Percentiles rank a stretch among this genome's conserved stretches.
Conservation (phyloP, 2,329 filamentous ascomycete species). For the Coleophoma eucalyptorum region DNA sequence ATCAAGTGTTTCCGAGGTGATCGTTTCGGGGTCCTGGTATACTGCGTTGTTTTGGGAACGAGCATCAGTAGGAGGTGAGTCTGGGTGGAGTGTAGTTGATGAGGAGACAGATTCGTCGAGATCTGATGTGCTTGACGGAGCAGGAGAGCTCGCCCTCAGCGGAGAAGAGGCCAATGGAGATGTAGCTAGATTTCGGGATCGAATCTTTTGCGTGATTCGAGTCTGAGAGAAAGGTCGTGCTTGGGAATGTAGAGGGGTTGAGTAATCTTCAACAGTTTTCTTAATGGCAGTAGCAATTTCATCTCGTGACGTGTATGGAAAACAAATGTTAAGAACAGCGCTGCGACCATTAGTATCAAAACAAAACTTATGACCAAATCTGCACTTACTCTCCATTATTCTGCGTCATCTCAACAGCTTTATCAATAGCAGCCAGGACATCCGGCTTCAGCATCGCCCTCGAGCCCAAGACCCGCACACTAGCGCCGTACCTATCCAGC, state of each 20-base stretch:
- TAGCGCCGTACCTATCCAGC: slow-evolving; percentile 86
- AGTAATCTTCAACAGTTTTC: slow-evolving; percentile 83
- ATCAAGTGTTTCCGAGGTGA: slow-evolving; percentile 77
- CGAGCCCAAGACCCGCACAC: slow-evolving; percentile 81
- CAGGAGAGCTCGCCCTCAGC: slow-evolving; percentile 41
- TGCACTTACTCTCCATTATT: slow-evolving; percentile 70
- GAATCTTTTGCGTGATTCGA: slow-evolving; percentile 82
- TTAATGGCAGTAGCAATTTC: slow-evolving; percentile 91
- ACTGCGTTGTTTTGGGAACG: slow-evolving; percentile 30
- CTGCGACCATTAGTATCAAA: slow-evolving; percentile 23
- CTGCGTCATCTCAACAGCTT: slow-evolving; percentile 80
- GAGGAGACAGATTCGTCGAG: slow-evolving; percentile 51
- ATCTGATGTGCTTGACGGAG: slow-evolving; percentile 36
- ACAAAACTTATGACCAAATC: too few relatives aligned
- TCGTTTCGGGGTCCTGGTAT: slow-evolving; percentile 78
- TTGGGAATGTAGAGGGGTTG: slow-evolving; percentile 61
- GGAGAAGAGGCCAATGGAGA: slow-evolving; percentile 9
- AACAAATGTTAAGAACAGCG: slow-evolving; percentile 86
- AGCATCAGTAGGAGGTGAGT: slow-evolving; percentile 23
- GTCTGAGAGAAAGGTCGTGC: slow-evolving; percentile 80
- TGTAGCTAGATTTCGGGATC: slow-evolving; percentile 54
- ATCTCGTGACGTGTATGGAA: slow-evolving; percentile 93
- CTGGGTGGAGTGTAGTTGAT: slow-evolving; percentile 45
- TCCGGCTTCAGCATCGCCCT: slow-evolving; percentile 80
- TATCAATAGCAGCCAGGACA: slow-evolving; percentile 83